Conservation (phyloP, 306 rosid species). For the Cajanus cajan region DNA sequence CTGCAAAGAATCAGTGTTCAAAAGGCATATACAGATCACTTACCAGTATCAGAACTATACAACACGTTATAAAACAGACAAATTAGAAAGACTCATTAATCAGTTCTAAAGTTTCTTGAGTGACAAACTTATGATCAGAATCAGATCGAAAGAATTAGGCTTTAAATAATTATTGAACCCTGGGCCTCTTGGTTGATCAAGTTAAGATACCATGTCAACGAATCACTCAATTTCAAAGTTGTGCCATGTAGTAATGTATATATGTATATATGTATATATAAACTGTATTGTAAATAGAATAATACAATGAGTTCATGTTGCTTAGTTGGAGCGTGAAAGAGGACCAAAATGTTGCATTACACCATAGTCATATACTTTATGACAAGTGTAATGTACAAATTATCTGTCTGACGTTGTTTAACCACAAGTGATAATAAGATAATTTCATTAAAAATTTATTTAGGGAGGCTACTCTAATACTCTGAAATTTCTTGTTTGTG, state of each 20-base stretch:
- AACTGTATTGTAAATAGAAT: background rate
- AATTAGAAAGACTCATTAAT: background rate
- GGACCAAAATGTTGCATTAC: background rate
- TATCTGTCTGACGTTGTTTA: background rate
- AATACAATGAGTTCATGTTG: background rate
- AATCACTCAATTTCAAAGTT: background rate
- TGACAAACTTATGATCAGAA: background rate
- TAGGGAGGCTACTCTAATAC: background rate
- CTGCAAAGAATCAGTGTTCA: background rate
- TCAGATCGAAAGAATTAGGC: background rate
- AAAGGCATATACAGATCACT: background rate
- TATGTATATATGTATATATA: background rate
- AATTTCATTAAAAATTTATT: background rate
- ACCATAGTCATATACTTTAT: background rate
- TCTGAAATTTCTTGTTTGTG: conserved; percentile 18
- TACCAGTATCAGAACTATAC: background rate
- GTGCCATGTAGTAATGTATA: background rate
- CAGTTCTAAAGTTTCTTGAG: background rate
- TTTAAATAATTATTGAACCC: background rate
- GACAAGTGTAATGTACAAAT: background rate
- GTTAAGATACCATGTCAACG: background rate
- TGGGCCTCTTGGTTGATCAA: background rate
- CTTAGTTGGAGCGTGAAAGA: background rate
- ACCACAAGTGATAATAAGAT: background rate
- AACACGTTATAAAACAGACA: background rate